Evolutionary conservation across 768 basidiomycete species (phyloP), one percentile per base, ranked within the genome.

Genomic region (Tremella mesenterica): DNA sequence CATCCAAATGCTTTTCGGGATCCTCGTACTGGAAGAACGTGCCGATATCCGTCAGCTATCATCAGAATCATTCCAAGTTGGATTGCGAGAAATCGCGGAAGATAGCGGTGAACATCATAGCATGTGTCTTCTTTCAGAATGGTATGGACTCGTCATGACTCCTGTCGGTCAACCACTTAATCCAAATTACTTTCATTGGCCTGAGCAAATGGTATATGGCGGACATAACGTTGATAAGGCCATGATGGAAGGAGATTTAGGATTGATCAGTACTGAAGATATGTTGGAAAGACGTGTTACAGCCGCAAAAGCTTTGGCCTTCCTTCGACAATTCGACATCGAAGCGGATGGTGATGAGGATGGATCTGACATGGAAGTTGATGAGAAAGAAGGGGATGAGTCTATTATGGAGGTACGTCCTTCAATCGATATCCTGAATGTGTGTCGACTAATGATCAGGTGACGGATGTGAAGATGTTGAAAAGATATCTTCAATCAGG

Each of bases 211-310:
- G 77, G 80, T 47, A 10, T 55, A 44, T 9, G 57, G 54, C 20
- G 80, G 83, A 43, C 88, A 97, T 70, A 91, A 95, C 63, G 88
- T 97, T 28, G 95, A 99, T 76, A 97, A 90, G 77, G 86, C 85
- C 54, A 90, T 97, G 84, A 77, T 96, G 21, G 78, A 81, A 4
- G 92, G 96, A 67, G 95, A 99, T 69, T 75, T 90, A 38, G 83
- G 88, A 0, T 77, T 99, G 31, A 79, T 97, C 28, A 77, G 84
- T 5, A 74, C 80, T 21, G 90, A 95, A 63, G 75, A 82, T 4
- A 81, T 89, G 31, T 69, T 92, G 53, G 82, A 85, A 57, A 88
- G 88, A 16, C 79, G 92, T 21, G 73, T 96, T 4, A 82, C 85
- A 6, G 80, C 84, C 4, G 85, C 88, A 1, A 82, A 80, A 1